Base-by-base conservation (phyloP, 179 eudicot genomes). In the Corrigiola litoralis region DNA sequence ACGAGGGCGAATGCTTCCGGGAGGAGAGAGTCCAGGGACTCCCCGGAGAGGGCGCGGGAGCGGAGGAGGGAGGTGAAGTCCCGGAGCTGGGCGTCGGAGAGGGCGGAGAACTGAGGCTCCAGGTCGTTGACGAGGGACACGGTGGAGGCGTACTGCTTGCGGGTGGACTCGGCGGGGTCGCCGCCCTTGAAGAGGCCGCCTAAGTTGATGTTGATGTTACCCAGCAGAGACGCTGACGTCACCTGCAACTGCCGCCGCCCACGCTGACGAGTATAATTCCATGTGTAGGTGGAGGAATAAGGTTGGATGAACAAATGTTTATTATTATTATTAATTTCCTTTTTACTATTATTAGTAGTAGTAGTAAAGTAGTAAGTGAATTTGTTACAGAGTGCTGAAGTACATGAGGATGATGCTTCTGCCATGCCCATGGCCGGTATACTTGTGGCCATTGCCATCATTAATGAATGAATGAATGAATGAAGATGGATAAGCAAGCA, bases 1-100 rank as follows among this genome's bases (percentile, higher is more conserved):
- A 90, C 98, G 32, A 94, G 77, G 57, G 97, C 86, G 84, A 87
- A 94, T 33, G 98, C 95, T 81, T 92, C 97, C 97, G 89, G 81
- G 68, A 92, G 81, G 17, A 90, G 79, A 25, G 95, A 80, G 68
- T 84, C 92, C 46, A 92, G 78, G 20, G 95, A 78, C 58, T 87
- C 85, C 55, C 88, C 89, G 24, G 60, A 54, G n/a, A 59, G 77
- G 65, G 95, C 87, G 5, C 98, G 88, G 56, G 81, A 74, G 32
- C 80, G 83, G 68, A 90, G 78, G 38, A 72, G 25, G 17, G 77
- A 48, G 56, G 96, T 85, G 53, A 63, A 71, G 1, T 90, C 89
- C 36, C 83, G 66, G 71, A 92, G 73, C 21, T 87, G 77, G 18
- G 84, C 68, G 72, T 92, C 98, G 25, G 96, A 82, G 4, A 92